Conservation (phyloP, 2,329 filamentous ascomycete genomes). For the Aspergillus neoniger region DNA sequence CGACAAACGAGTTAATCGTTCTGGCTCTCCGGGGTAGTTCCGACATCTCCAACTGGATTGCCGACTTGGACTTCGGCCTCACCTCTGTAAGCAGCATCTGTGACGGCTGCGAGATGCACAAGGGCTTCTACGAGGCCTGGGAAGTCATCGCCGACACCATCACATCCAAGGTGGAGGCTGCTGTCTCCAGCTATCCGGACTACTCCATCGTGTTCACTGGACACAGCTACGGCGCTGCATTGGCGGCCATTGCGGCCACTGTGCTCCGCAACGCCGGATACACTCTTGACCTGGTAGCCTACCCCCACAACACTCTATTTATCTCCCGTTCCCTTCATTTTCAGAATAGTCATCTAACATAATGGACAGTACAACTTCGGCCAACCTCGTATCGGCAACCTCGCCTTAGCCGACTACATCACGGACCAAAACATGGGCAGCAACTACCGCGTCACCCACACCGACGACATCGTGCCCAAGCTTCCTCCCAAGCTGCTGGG, state of each 20-base stretch:
- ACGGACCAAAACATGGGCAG: slow-evolving; percentile 24
- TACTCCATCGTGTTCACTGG: slow-evolving; percentile 49
- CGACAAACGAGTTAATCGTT: slow-evolving; percentile 41
- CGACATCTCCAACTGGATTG: slow-evolving; percentile 33
- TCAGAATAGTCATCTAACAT: background rate
- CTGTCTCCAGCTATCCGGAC: slow-evolving; percentile 39
- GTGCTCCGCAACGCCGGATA: slow-evolving; percentile 43
- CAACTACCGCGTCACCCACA: slow-evolving; percentile 39
- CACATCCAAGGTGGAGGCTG: slow-evolving; percentile 37
- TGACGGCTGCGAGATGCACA: slow-evolving; percentile 41
- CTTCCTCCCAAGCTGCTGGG: slow-evolving; percentile 29
- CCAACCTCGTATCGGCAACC: slow-evolving; percentile 39
- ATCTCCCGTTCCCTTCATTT: too few relatives aligned
- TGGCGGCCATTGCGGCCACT: slow-evolving; percentile 49
- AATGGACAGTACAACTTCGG: slow-evolving; percentile 41
- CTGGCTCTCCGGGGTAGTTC: slow-evolving; percentile 39
- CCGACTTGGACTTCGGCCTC: slow-evolving; percentile 30
- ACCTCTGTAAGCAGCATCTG: slow-evolving; percentile 40
- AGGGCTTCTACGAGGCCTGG: slow-evolving; percentile 53
- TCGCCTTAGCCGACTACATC: slow-evolving; percentile 33
- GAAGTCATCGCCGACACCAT: slow-evolving; percentile 32
- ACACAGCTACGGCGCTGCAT: slow-evolving; percentile 52
- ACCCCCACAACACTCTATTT: background rate
- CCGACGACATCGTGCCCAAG: slow-evolving; percentile 35
- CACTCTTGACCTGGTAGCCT: slow-evolving; percentile 42